phyloP scores from a whole-genome alignment of 2,329 filamentous ascomycete genomes.

The Acephala macrosclerotiorum region DNA sequence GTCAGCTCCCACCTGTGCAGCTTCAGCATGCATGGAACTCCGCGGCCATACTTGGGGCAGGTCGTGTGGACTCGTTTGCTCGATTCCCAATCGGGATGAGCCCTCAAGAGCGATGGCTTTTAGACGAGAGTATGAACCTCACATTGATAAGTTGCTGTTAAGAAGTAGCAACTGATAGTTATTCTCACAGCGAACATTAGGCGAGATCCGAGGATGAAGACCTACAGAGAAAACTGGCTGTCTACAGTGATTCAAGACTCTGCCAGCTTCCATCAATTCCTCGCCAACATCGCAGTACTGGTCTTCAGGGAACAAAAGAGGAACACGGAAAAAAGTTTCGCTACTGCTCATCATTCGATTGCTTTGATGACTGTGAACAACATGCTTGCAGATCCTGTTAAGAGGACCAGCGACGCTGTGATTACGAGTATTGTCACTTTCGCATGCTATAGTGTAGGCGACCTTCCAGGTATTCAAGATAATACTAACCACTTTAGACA shows the following conservation, averaged over 20 bases:
- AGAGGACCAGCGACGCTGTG: background rate
- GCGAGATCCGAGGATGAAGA: background rate
- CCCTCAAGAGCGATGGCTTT: background rate
- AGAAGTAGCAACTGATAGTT: background rate
- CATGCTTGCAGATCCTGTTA: conserved; percentile 1
- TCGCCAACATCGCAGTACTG: conserved; percentile 6
- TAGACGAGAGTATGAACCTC: conserved; percentile 9
- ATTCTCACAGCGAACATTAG: conserved; percentile 2
- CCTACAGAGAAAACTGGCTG: conserved; percentile 8
- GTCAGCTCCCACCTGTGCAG: background rate
- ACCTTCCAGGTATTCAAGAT: background rate
- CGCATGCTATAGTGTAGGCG: conserved; percentile 14
- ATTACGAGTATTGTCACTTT: conserved; percentile 10
- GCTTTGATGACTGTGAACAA: conserved; percentile 9
- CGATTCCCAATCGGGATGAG: background rate
- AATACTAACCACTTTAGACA: background rate
- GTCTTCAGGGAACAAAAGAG: background rate
- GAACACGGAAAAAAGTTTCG: background rate
- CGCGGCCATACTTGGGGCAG: conserved; percentile 1
- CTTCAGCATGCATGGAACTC: background rate
- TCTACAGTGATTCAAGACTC: conserved; percentile 4
- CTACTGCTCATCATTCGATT: conserved; percentile 1
- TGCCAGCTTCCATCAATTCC: conserved; percentile 11
- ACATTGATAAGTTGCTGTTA: background rate
- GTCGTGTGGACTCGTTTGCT: conserved; percentile 9